Evolutionary conservation across 2,329 filamentous ascomycete species (phyloP), one percentile per base, ranked within the genome.

Genomic region (Cryphonectria naterciae): DNA sequence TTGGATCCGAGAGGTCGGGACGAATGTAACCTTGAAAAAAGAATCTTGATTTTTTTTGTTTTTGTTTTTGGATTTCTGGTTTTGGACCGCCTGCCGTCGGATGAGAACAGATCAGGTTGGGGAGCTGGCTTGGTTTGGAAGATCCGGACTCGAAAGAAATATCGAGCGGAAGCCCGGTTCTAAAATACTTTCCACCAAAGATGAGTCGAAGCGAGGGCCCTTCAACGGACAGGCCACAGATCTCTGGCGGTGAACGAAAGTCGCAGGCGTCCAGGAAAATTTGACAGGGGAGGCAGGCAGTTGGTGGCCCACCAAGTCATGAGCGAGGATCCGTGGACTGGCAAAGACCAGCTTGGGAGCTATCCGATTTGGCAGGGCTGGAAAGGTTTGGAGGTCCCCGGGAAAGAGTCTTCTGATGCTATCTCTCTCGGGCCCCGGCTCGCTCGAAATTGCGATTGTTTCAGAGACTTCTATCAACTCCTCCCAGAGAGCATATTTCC

Each of bases 201-300:
- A 56, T 64, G 58, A 58, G 37, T 28, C 35, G 46, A 35, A 35
- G 58, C 46, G 63, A 69, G 61, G 52, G 68, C 67, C 60, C 58
- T 72, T 56, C 10, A 69, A 43, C 28, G 25, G 70, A 63, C 70
- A 65, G 70, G 68, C 70, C 70, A 72, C 70, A 68, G 70, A 70
- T 68, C 35, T 61, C 46, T 67, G 61, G 68, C 70, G 70, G 70
- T 70, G 63, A 28, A 58, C 61, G n/a, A n/a, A n/a, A 63, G 64
- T 72, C 70, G 68, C 56, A 11, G 70, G 68, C 68, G 43, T 67
- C 65, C 68, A 52, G 37, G n/a, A 37, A 58, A 39, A 35, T 39
- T 61, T 49, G 46, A 52, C 70, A 71, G 70, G 70, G 70, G 46
- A 54, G 54, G 46, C 32, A 68, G n/a, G 58, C 56, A 37, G 13